Conservation (phyloP, 805 yeast species). For the Ogataea pilisensis region DNA sequence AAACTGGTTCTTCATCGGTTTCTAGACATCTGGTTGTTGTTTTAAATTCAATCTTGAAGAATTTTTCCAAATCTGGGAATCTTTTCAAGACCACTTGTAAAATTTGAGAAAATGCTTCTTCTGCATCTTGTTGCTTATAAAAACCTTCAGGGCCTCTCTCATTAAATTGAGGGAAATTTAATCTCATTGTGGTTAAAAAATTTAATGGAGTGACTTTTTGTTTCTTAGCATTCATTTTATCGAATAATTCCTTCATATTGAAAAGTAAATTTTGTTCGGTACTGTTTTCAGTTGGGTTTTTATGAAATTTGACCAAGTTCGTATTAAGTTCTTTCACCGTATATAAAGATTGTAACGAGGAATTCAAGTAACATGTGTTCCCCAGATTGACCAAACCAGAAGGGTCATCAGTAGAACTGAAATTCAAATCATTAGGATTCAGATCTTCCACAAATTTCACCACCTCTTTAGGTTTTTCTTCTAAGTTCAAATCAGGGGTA, state of each 20-base stretch:
- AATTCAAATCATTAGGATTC: constrained; percentile 17
- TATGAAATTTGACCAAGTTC: constrained; percentile 24
- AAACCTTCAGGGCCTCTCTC: constrained; percentile 69
- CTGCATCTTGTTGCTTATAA: constrained; percentile 96
- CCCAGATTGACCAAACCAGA: constrained; percentile 68
- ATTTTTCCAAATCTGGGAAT: constrained; percentile 49
- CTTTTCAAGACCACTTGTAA: constrained; percentile 47
- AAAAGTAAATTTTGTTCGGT: constrained; percentile 26
- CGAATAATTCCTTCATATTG: constrained; percentile 40
- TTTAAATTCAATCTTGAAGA: constrained; percentile 63
- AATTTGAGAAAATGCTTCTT: constrained; percentile 86
- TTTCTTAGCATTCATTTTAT: constrained; percentile 38
- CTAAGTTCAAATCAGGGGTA: constrained; percentile 56
- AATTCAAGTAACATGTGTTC: constrained; percentile 73
- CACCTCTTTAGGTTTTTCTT: constrained; percentile 44
- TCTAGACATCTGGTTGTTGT: constrained; percentile 59
- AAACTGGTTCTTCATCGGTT: constrained; percentile 39
- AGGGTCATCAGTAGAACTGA: constrained; percentile 39
- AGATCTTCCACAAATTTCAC: constrained; percentile 69
- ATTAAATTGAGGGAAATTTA: constrained; percentile 80
- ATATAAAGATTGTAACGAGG: constrained; percentile 58
- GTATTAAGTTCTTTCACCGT: constrained; percentile 40
- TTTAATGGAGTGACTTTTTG: constrained; percentile 59
- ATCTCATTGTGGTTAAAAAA: constrained; percentile 62
- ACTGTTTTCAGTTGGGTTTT: constrained; percentile 16